These are phyloP conservation scores for Chlamydomonas incerta DNA, from an alignment of 139 green algal species.

Conservation along the genomic window DNA sequence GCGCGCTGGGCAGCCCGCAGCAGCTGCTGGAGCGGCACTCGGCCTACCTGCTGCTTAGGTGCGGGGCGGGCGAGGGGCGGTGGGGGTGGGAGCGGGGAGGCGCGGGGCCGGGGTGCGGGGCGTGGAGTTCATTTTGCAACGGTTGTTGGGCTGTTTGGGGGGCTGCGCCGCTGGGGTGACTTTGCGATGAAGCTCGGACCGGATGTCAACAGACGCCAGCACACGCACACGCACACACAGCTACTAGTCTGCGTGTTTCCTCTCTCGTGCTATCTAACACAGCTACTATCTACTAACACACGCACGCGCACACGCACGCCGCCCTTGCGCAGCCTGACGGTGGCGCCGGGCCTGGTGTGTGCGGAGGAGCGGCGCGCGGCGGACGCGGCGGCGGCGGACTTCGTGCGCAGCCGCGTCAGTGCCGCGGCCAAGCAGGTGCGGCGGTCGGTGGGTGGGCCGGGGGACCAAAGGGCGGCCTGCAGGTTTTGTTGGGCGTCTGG, in stretches of 20 bases:
- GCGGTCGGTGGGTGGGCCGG: not conserved
- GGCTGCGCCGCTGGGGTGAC: too few species aligned
- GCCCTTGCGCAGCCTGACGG: not conserved
- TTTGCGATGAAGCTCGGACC: too few species aligned
- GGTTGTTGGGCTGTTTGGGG: not conserved
- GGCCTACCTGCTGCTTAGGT: constrained; percentile 40
- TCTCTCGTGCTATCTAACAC: too few species aligned
- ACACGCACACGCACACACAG: too few species aligned
- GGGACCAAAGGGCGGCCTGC: not conserved
- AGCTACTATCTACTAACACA: too few species aligned
- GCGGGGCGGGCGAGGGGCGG: not conserved
- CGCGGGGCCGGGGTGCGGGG: not conserved
- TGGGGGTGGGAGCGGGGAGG: not conserved
- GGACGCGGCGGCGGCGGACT: not conserved
- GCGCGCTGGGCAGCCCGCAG: constrained; percentile 82
- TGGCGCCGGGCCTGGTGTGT: not conserved
- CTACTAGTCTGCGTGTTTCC: too few species aligned
- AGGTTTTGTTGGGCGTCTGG: not conserved
- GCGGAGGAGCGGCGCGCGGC: not conserved
- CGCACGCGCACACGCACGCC: too few species aligned
- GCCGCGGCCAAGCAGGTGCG: constrained; percentile 22
- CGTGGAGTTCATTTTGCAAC: not conserved
- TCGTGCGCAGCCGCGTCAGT: not conserved
- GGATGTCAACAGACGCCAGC: too few species aligned
- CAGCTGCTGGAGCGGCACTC: constrained; percentile 77